phyloP scores from a whole-genome alignment of 306 rosid genomes.

The Lathyrus oleraceus region DNA sequence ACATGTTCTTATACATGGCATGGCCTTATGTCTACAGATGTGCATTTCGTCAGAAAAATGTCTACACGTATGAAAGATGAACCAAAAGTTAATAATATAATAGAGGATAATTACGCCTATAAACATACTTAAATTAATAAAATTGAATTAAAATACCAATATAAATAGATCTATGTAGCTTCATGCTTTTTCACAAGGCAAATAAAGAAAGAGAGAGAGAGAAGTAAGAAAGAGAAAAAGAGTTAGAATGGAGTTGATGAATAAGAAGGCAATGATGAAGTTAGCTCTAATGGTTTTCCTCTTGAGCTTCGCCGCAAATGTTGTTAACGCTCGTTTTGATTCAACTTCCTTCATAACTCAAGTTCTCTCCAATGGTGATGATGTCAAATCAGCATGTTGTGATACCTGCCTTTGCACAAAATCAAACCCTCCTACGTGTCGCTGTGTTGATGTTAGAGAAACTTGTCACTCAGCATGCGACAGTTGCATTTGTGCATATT shows the following conservation, averaged over 20 bases:
- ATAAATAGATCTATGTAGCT: too few relatives aligned
- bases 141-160: too few relatives aligned
- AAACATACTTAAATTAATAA: too few relatives aligned
- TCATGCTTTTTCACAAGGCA: too few relatives aligned
- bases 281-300: not conserved
- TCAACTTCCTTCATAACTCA: not conserved
- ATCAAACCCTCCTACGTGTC: slow-evolving; percentile 18
- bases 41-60: too few relatives aligned
- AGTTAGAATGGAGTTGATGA: not conserved
- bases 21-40: too few relatives aligned
- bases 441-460: not conserved
- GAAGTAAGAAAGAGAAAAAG: too few relatives aligned
- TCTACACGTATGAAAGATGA: too few relatives aligned
- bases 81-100: too few relatives aligned
- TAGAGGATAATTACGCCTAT: too few relatives aligned
- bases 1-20: too few relatives aligned
- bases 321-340: not conserved
- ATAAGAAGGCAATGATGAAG: not conserved
- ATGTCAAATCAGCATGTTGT: slow-evolving; percentile 23
- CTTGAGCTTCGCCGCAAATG: not conserved
- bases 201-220: too few relatives aligned
- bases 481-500: not conserved
- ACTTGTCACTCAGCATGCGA: slow-evolving; percentile 30
- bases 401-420: not conserved
- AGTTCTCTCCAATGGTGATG: not conserved